Evolutionary conservation across 768 basidiomycete species (phyloP).

Genomic region (Hericium rajendrae): DNA sequence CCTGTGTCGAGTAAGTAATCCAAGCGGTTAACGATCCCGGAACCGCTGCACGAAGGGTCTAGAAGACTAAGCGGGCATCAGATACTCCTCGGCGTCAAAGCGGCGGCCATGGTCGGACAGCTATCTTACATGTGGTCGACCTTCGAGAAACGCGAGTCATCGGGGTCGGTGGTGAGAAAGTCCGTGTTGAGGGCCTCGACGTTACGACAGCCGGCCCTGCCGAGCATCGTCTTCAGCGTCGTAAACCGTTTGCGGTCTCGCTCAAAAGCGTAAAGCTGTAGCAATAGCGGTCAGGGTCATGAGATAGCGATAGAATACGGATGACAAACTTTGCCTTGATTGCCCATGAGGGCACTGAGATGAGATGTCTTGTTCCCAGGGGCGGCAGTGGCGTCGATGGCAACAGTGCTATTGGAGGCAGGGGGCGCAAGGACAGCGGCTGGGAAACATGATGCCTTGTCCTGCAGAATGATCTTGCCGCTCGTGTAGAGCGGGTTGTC

Average conservation of each 20-base stretch:
- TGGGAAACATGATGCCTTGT: constrained; percentile 97
- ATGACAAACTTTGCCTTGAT: constrained; percentile 59
- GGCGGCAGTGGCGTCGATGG: constrained; percentile 92
- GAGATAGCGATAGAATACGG: neutral
- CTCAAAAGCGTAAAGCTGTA: constrained; percentile 81
- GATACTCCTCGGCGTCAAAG: neutral
- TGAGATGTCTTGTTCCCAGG: constrained; percentile 98
- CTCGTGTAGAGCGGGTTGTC: constrained; percentile 60
- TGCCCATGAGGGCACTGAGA: constrained; percentile 78
- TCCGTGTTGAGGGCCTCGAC: constrained; percentile 67
- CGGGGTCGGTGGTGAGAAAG: constrained; percentile 73
- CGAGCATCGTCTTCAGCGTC: constrained; percentile 79
- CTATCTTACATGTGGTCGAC: constrained; percentile 80
- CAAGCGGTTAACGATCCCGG: constrained; percentile 83
- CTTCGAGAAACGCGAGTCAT: constrained; percentile 44
- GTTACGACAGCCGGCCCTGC: constrained; percentile 78
- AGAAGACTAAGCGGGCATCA: constrained; percentile 48
- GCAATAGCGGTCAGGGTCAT: neutral
- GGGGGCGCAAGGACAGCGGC: constrained; percentile 79
- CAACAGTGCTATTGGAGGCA: constrained; percentile 37
- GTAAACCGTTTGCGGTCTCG: constrained; percentile 71
- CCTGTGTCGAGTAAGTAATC: constrained; percentile 77
- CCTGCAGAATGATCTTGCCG: constrained; percentile 87
- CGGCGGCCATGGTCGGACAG: too few relatives aligned
- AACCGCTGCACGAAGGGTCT: constrained; percentile 95